Evolutionary conservation across 345 rosid species (phyloP), one percentile per base, ranked within the genome.

Genomic region (Pugionium dolabratum): DNA sequence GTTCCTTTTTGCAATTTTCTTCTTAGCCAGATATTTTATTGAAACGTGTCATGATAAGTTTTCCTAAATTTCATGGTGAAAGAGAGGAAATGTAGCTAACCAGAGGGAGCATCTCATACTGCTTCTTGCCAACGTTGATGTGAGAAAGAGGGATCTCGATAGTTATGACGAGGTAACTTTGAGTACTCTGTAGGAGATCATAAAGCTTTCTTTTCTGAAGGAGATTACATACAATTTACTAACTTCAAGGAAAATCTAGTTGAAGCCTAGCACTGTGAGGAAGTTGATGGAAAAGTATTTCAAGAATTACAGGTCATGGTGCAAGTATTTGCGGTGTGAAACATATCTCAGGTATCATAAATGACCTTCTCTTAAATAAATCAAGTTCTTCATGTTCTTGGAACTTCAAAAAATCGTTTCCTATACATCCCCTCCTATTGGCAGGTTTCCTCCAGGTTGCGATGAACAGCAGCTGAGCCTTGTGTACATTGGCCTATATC

Each of bases 21-120:
- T 46, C 11, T 40, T 4, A 6, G 4, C 99, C 18, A 18, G 34
- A 1, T 30, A 34, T 41, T 18, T 8, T 3, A 11, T 39, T 39
- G 44, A 53, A 11, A 30, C 55, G n/a, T 39, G 2, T 53, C 39
- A n/a, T 67, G 34, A 61, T 47, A 34, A 9, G 31, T 60, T 44
- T 54, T 76, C 26, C 59, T 46, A 58, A 47, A 28, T 32, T 43
- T 41, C 37, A 5, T 66, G 76, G 70, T 66, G 67, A 54, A 81
- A 95, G 99, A 82, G 86, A 84, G 99, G 99, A 79, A 95, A 95
- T 80, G 99, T 89, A 55, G 99, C 96, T 52, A 95, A 95, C 61
- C 99, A 95, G 80, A 87, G 95, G 84, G 99, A 95, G 80, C 99
- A 95, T 70, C 82, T 95, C 55, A 81, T 95, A 81, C 72, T 95